Evolutionary conservation across 2,329 filamentous ascomycete species (phyloP).

Genomic region (Hypoxylon rubiginosum): DNA sequence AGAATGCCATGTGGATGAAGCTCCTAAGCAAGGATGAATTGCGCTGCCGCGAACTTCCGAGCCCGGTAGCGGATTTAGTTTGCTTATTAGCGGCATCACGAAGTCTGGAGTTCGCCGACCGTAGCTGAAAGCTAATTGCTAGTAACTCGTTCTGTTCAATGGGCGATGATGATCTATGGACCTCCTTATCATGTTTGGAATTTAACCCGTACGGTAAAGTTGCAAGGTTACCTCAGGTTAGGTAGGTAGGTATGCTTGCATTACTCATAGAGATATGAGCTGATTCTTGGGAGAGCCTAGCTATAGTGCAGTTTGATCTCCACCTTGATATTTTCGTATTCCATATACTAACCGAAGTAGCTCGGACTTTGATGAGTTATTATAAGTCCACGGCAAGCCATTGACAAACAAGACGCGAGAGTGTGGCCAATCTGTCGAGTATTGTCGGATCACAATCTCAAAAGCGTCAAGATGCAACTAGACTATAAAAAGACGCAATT

Average conservation of each 20-base stretch:
- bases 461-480: neutral
- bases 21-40: constrained; percentile 3
- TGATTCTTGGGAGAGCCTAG: neutral
- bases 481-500: neutral
- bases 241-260: neutral
- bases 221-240: neutral
- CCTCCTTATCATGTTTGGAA: neutral
- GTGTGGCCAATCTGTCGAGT: neutral
- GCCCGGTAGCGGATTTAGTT: constrained; percentile 7
- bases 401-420: neutral
- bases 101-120: constrained; percentile 7
- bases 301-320: neutral
- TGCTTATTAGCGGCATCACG: neutral
- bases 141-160: neutral
- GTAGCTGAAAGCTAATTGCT: neutral
- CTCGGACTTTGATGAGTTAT: neutral
- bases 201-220: neutral
- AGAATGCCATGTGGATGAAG: constrained; percentile 2
- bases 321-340: neutral
- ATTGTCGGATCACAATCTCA: neutral
- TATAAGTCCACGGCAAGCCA: neutral
- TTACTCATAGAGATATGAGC: neutral
- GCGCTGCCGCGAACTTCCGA: constrained; percentile 1
- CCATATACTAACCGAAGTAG: no score
- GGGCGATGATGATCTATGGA: neutral